Evolutionary conservation across 2,329 filamentous ascomycete species (phyloP), one percentile per base, ranked within the genome.

Genomic region (Phoma sp.): DNA sequence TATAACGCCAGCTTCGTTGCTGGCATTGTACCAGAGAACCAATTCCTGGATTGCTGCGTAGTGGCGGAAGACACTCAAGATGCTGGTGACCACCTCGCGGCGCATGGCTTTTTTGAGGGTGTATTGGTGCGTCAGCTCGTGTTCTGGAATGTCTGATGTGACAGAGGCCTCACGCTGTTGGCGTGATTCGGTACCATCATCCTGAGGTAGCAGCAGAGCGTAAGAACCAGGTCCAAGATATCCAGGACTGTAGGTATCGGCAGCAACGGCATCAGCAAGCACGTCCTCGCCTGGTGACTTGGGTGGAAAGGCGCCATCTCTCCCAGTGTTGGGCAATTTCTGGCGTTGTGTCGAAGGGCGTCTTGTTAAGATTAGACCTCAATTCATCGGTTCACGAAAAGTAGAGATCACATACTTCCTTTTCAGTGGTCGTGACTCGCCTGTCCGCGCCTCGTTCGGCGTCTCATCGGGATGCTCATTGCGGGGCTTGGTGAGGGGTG

Each of bases 141-240:
- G 61, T 52, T 72, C 65, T 13, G 62, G 65, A 9, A 57, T 51
- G 4, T 72, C 66, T 8, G 69, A 68, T 3, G 58, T 59, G 22
- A 66, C 55, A 4, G 69, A 72, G 6, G 57, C 51, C 33, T 65
- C 61, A 10, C 68, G 58, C 30, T 62, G 59, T 14, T 41, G 52
- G n/a, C 44, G 41, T 4, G 57, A n/a, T 8, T 59, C 55, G 2
- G 57, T 41, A 7, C 64, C 65, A 14, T 69, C 66, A 49, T 70
- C 62, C 43, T 66, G 61, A 11, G 69, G 67, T 3, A 73, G 53
- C 14, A 69, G 66, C 8, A 68, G 64, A 4, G 61, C 66, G 22
- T 70, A 72, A 23, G 69, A 71, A 2, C 70, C 71, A 11, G 71
- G 71, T 0, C 70, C 71, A 18, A 73, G 61, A 29, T 72, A 73